These are phyloP conservation scores for Solanum arcanum DNA, from an alignment of 257 asterid species.

Conservation along the genomic window DNA sequence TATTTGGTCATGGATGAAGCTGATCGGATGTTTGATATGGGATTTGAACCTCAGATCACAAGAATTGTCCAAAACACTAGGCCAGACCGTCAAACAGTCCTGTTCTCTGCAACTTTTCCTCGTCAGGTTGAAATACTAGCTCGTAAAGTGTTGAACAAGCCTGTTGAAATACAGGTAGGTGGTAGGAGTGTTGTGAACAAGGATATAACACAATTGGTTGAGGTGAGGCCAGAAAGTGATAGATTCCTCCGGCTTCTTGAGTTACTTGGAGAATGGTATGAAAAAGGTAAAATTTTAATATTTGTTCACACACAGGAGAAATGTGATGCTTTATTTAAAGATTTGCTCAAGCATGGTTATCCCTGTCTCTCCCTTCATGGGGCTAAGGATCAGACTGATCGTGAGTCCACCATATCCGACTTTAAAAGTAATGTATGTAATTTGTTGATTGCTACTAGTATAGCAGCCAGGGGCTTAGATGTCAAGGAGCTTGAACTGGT, in stretches of 20 bases:
- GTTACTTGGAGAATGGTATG: slow-evolving; percentile 82
- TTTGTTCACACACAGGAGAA: slow-evolving; percentile 86
- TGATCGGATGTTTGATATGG: slow-evolving; percentile 94
- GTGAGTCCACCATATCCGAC: slow-evolving; percentile 77
- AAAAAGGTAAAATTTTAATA: slow-evolving; percentile 70
- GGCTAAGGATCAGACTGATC: slow-evolving; percentile 88
- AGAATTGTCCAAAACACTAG: slow-evolving; percentile 80
- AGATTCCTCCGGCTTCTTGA: slow-evolving; percentile 68
- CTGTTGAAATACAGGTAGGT: slow-evolving; percentile 83
- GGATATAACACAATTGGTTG: slow-evolving; percentile 79
- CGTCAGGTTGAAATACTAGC: slow-evolving; percentile 88
- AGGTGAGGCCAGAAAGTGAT: slow-evolving; percentile 83
- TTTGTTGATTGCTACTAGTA: slow-evolving; percentile 70
- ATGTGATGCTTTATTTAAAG: slow-evolving; percentile 70
- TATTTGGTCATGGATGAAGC: slow-evolving; percentile 96
- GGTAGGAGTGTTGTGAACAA: slow-evolving; percentile 95
- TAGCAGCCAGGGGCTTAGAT: slow-evolving; percentile 90
- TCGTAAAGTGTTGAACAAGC: slow-evolving; percentile 77
- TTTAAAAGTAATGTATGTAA: slow-evolving; percentile 74
- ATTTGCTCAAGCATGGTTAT: slow-evolving; percentile 60
- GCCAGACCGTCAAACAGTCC: slow-evolving; percentile 87
- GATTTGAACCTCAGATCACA: slow-evolving; percentile 90
- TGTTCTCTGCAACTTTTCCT: slow-evolving; percentile 90
- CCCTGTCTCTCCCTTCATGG: slow-evolving; percentile 92
- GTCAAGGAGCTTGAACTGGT: slow-evolving; percentile 89